Conservation (phyloP, 208 protist species). For the Strigomonas galati region DNA sequence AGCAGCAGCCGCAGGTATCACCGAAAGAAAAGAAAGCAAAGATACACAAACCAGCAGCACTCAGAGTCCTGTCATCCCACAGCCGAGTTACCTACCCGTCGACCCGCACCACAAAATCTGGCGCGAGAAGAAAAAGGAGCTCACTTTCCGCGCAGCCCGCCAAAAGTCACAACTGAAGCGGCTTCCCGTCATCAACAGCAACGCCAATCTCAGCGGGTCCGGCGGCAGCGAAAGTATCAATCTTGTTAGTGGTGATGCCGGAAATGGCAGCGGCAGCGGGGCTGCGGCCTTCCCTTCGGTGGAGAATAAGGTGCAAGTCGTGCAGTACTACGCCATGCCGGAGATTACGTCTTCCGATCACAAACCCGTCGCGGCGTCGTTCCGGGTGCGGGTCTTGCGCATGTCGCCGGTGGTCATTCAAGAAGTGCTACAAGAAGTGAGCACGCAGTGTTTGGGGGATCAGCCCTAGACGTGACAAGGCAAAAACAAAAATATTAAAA, state of each 20-base stretch:
- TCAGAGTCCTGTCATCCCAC: too few species aligned
- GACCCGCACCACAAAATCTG: neutral
- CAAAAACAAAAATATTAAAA: neutral
- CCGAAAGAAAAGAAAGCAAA: too few species aligned
- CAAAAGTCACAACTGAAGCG: slow-evolving; percentile 3
- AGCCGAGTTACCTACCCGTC: too few species aligned
- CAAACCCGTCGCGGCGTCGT: slow-evolving; percentile 40
- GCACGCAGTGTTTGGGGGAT: neutral
- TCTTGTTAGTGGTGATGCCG: neutral
- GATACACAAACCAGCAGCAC: too few species aligned
- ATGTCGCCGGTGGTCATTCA: slow-evolving; percentile 26
- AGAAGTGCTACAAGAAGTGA: slow-evolving; percentile 16
- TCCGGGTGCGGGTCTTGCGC: slow-evolving; percentile 36
- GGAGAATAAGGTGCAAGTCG: slow-evolving; percentile 26
- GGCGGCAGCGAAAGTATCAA: neutral
- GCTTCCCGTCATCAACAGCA: neutral
- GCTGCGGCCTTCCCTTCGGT: slow-evolving; percentile 22
- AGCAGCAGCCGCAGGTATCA: too few species aligned
- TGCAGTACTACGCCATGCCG: slow-evolving; percentile 31
- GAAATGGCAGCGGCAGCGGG: neutral
- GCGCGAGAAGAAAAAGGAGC: neutral
- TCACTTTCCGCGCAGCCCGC: slow-evolving; percentile 17
- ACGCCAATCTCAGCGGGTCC: neutral
- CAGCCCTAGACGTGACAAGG: neutral
- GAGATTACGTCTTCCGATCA: slow-evolving; percentile 41